These are phyloP conservation scores for Claviceps sp. DNA, from an alignment of 2,329 filamentous ascomycete genomes.

Conservation along the genomic window DNA sequence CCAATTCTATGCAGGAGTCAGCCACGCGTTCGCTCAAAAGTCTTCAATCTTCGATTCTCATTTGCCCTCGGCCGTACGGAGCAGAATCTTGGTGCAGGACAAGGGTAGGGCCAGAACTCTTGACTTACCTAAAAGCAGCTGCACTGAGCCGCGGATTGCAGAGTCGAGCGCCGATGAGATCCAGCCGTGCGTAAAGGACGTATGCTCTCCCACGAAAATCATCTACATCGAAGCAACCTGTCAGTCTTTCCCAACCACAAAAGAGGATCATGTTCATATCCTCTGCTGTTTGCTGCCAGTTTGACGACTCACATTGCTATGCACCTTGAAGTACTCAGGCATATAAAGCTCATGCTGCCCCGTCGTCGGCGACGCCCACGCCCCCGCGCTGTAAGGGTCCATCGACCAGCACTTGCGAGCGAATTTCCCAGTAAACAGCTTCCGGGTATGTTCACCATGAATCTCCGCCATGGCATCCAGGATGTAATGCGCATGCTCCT, in stretches of 20 bases:
- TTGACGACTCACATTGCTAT: constrained; percentile 34
- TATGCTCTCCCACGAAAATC: constrained; percentile 59
- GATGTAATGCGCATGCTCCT: constrained; percentile 48
- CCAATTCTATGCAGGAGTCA: constrained; percentile 29
- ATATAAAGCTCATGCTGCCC: constrained; percentile 58
- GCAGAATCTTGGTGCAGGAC: no score
- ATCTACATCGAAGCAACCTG: constrained; percentile 23
- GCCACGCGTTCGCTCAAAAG: neutral
- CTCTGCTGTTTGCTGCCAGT: neutral
- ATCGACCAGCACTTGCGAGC: constrained; percentile 52
- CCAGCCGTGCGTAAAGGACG: constrained; percentile 59
- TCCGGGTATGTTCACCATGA: constrained; percentile 45
- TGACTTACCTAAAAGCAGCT: constrained; percentile 38
- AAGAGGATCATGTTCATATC: neutral
- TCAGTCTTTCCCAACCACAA: neutral
- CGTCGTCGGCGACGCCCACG: constrained; percentile 45
- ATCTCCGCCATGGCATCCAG: constrained; percentile 54
- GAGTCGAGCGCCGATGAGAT: constrained; percentile 54
- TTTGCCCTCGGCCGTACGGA: no score
- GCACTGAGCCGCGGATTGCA: constrained; percentile 49
- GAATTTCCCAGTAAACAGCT: constrained; percentile 53
- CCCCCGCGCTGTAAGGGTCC: constrained; percentile 46
- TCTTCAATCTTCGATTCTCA: neutral
- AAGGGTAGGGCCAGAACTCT: no score
- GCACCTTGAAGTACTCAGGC: constrained; percentile 57